Evolutionary conservation across 176 grass and related monocot genomes (phyloP), one percentile per base, ranked within the genome.

Genomic region (Puya raimondii): DNA sequence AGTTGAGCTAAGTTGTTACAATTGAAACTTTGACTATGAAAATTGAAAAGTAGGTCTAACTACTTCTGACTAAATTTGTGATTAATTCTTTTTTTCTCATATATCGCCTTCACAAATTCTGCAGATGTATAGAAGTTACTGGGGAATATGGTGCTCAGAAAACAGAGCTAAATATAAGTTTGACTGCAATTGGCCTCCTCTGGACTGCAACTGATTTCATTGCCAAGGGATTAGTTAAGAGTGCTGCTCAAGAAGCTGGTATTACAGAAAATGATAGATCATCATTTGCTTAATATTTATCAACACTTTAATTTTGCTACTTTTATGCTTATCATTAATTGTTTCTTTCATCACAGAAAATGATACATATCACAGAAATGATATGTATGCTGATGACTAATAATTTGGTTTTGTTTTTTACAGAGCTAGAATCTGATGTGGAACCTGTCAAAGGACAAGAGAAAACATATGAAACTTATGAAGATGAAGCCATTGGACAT

Each of bases 111-210:
- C 64, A 68, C 74, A 75, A 84, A 76, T 69, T 77, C 27, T 89
- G 50, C 78, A 97, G 89, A 71, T 97, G 93, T 67, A 97, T 97
- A 80, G 79, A 87, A 79, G 89, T 97, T 68, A 92, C 89, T 65
- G 93, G 89, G 70, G 86, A 86, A 61, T 97, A 92, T 76, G 87
- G 93, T 74, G 78, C 84, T 70, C 89, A 97, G 63, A 97, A 90
- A 81, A 89, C 82, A 79, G 93, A 97, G 47, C 78, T 97, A 82
- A 97, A 92, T 78, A 97, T 97, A 87, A 97, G 93, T 87, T 80
- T 97, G 73, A 97, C 93, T 66, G 84, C 93, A 79, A 91, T 92
- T 85, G 86, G 93, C 51, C 89, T 96, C 83, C 85, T 97, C 18
- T 97, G 93, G 89, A 87, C 89, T 67, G 89, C 89, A 64, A 92